Evolutionary conservation across 2,329 filamentous ascomycete species (phyloP), one percentile per base, ranked within the genome.

Genomic region (Apiospora kogelbergensis): DNA sequence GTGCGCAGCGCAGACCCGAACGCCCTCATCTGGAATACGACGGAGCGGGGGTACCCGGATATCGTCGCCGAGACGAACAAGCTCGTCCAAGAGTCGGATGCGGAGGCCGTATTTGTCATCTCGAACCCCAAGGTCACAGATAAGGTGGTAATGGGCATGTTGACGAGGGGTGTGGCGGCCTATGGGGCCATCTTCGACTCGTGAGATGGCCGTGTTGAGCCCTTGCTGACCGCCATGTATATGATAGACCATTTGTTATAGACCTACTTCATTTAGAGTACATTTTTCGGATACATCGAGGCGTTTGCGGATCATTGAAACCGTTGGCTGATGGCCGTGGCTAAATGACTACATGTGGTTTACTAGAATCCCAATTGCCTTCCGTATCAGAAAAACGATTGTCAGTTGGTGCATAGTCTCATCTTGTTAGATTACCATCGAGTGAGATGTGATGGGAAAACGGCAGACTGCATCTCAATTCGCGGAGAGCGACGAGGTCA

Each of bases 161-260:
- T 80, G 70, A 72, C 68, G 45, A 72, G 76, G 46, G 78, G 78
- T 0, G 72, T 81, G 13, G 74, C 76, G 11, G 78, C 79, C 0
- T 81, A 76, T 71, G 79, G 79, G 9, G 77, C 80, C 6, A 78
- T 81, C 24, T 81, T 78, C 65, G 80, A 81, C 67, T 78, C 72
- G 30, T 74, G 53, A 60, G 30, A 11, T 30, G 26, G 48, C 9
- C 26, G 4, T 3, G 26, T 33, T 30, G 48, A 20, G 48, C 6
- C 26, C 15, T 10, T 10, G 48, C 26, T 6, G 9, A 57, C 48
- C 15, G 4, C 26, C 7, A 33, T 57, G 26, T 57, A 57, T 4
- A 33, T 57, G n/a, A 20, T 3, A 57, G 15, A 33, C 48, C 15
- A 6, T 7, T 20, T 4, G 9, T 15, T 10, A 33, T n/a, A n/a